A percentile compares a stretch with the other conserved stretches of the same genome.
phyloP scores from a whole-genome alignment of 352 stramenopile species.

The Globisporangium carolinianum region DNA sequence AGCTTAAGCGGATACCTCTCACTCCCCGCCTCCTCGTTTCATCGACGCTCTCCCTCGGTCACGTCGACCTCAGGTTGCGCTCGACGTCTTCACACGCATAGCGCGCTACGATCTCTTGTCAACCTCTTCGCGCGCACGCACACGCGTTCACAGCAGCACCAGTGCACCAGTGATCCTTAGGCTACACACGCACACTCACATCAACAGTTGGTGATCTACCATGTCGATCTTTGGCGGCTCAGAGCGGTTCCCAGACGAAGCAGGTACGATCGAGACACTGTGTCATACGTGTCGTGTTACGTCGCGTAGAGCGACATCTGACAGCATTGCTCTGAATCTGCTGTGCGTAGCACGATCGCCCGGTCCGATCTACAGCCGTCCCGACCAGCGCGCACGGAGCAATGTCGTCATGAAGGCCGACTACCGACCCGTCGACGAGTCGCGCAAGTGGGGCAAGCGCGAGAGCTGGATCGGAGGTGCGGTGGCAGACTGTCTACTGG shows the following conservation, averaged over 20 bases:
- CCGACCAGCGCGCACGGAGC: slow-evolving; percentile 46
- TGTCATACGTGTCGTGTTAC: no score
- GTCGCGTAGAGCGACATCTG: no score
- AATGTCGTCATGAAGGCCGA: slow-evolving; percentile 72
- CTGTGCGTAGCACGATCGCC: slow-evolving; percentile 40
- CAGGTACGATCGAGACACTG: slow-evolving; percentile 21
- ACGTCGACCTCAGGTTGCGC: background rate
- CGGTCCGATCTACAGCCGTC: slow-evolving; percentile 64
- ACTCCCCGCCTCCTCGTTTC: background rate
- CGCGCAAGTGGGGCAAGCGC: slow-evolving; percentile 60
- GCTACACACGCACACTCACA: no score
- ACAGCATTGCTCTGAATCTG: background rate
- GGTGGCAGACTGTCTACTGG: background rate
- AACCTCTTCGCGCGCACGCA: background rate
- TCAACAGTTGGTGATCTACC: no score
- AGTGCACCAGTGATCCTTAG: background rate
- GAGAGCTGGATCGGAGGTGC: slow-evolving; percentile 79
- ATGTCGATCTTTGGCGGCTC: slow-evolving; percentile 82
- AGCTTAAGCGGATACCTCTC: background rate
- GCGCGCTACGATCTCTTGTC: background rate
- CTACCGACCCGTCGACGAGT: slow-evolving; percentile 57
- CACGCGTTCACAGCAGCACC: background rate
- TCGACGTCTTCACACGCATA: no score
- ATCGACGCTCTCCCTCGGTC: background rate
- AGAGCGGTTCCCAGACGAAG: slow-evolving; percentile 64